Evolutionary conservation across 202 grass and related monocot species (phyloP), one percentile per base, ranked within the genome.

Genomic region (Saccharum hybrid): DNA sequence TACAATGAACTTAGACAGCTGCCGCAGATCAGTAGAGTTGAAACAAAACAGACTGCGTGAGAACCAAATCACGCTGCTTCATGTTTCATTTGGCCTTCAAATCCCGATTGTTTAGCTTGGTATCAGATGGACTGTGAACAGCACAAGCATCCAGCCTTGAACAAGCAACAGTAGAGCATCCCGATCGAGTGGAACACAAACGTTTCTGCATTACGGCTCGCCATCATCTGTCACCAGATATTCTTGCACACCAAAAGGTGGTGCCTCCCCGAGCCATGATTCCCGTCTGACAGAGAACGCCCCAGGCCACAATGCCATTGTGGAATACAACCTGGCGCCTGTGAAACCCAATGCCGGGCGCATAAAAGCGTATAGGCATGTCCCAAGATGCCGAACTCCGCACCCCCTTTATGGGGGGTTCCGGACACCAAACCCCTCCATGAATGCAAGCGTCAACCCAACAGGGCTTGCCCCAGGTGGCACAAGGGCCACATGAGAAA

Each of bases 271-370:
- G 68, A 70, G 74, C 69, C 87, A 90, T 80, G 88, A 90, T 87
- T 80, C 80, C 45, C 26, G 69, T 80, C 88, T 87, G 75, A 80
- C 68, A 74, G 43, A 76, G 84, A 87, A 46, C 52, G 70, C 65
- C 84, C 76, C 80, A 64, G 68, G 68, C 62, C 41, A 62, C 84
- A 90, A 74, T 83, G 81, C 42, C 80, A 84, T 76, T 90, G 80
- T 87, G 88, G 84, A 80, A 82, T 80, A 87, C 88, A 90, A 87
- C 84, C 88, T 90, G 88, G 84, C 84, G 63, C 84, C 83, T 83
- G 63, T 75, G 81, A 87, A 87, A 87, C 42, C 80, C 70, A 80
- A 71, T 60, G 80, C 84, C 54, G 41, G 63, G 33, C 52, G 83
- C 83, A 65, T 79, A 83, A 36, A 86, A 86, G 84, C 76, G 80